These are phyloP conservation scores for Moricandia moricandioides DNA, from an alignment of 345 rosid species.

Conservation along the genomic window DNA sequence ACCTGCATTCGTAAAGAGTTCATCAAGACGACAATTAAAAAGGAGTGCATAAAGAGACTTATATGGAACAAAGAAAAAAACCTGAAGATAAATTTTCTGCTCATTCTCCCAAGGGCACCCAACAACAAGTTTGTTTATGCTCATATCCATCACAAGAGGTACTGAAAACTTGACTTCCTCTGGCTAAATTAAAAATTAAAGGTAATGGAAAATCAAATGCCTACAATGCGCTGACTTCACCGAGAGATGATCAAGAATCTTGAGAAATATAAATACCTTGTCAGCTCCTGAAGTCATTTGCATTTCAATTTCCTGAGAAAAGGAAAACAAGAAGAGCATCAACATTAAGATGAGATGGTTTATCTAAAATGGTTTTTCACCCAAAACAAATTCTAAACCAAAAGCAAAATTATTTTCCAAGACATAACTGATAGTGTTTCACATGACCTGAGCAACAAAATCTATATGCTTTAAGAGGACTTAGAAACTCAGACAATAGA, in stretches of 20 bases:
- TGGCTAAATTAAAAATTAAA: constrained; percentile 70
- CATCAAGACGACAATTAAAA: constrained; percentile 5
- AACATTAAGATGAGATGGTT: background rate
- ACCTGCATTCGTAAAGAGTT: constrained; percentile 47
- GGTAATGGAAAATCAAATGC: constrained; percentile 40
- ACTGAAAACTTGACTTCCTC: constrained; percentile 94
- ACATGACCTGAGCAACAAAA: background rate
- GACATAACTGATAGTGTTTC: background rate
- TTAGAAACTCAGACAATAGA: constrained; percentile 1
- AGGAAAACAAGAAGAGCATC: background rate
- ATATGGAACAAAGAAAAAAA: constrained; percentile 32
- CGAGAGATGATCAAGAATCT: constrained; percentile 15
- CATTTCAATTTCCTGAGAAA: constrained; percentile 89
- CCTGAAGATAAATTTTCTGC: constrained; percentile 93
- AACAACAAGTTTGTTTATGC: constrained; percentile 73
- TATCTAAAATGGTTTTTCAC: background rate
- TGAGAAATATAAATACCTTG: constrained; percentile 59
- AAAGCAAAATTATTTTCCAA: background rate
- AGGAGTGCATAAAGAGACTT: background rate
- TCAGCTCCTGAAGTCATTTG: constrained; percentile 70
- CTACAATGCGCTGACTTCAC: background rate
- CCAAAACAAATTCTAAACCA: background rate
- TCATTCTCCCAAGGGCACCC: constrained; percentile 89
- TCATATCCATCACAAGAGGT: constrained; percentile 73
- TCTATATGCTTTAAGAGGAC: background rate